These are phyloP conservation scores for Fusarium piperis DNA, from an alignment of 2,329 filamentous ascomycete genomes.

Conservation along the genomic window DNA sequence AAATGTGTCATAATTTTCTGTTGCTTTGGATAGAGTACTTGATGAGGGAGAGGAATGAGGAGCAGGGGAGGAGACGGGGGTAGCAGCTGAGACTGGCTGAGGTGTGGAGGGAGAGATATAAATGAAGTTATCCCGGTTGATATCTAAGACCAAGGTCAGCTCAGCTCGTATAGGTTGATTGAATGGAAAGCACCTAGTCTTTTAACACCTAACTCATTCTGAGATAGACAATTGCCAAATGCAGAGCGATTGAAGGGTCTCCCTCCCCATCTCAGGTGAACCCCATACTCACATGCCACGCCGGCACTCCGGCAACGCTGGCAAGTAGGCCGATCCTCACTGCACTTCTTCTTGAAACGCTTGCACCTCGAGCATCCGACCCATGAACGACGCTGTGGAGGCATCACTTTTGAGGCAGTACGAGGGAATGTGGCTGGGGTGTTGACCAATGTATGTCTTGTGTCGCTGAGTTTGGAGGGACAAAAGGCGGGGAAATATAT, in stretches of 20 bases:
- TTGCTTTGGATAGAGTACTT: not conserved
- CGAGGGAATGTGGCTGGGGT: not conserved
- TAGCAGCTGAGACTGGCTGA: not conserved
- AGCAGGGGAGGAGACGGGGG: not conserved
- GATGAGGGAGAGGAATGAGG: not conserved
- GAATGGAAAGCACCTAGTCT: conserved; percentile 3
- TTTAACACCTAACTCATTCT: conserved; percentile 28
- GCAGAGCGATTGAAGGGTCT: conserved; percentile 27
- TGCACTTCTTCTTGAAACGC: conserved; percentile 37
- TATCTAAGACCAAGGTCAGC: not conserved
- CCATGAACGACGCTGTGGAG: conserved; percentile 35
- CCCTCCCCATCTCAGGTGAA: conserved; percentile 30
- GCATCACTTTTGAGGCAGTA: conserved; percentile 16
- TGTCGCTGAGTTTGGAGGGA: not conserved
- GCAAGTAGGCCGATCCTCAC: conserved; percentile 23
- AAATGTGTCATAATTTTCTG: not conserved
- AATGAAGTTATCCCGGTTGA: conserved; percentile 33
- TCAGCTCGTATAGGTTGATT: not conserved
- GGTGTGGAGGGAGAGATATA: conserved; percentile 25
- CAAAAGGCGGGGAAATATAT: not conserved
- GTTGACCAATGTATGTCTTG: not conserved
- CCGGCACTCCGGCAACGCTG: conserved; percentile 26
- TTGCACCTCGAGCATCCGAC: conserved; percentile 33
- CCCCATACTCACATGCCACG: conserved; percentile 30
- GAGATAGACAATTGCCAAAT: conserved; percentile 25